Base-by-base conservation (phyloP, 2,329 filamentous ascomycete genomes). In the Cadophora sp. region DNA sequence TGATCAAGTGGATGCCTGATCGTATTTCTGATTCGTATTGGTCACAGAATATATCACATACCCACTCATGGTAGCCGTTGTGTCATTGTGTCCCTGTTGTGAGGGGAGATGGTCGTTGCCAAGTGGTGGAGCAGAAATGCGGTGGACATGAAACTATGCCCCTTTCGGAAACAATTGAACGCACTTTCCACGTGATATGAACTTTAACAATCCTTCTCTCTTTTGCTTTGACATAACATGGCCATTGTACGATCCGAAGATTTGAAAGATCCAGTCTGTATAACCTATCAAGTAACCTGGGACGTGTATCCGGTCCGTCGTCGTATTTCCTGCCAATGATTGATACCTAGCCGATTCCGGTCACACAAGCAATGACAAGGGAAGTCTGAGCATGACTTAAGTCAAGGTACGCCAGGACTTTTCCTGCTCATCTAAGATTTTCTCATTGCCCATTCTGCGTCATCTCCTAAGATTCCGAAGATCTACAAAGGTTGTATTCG, bases 131-230 rank as follows among this genome's bases (percentile, higher is more conserved):
- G 34, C 22, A 8, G n/a, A 29, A n/a, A 31, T 26, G 34, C 12
- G 26, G 31, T 43, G 46, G 58, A 40, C n/a, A 16, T 19, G 29
- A 24, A 12, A 43, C 67, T 64, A 68, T 31, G n/a, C 69, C 62
- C 12, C 60, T 69, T 64, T 16, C 24, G 62, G 71, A 64, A 72
- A 56, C 27, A 43, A 66, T 69, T 22, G 65, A 69, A 37, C 71
- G 67, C 71, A 65, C 27, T 66, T 46, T 24, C 0, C 65, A 67
- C 65, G 60, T 63, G 65, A 67, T 48, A 4, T 26, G 14, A 9
- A 29, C 16, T n/a, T 31, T 8, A 1, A 9, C 14, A n/a, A 9
- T 9, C 12, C 6, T 29, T 29, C 50, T 8, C 12, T 1, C 26
- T 46, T 46, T 46, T 46, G n/a, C 11, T 40, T 40, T 3, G 14